A percentile compares a stretch with the other conserved stretches of the same genome.
These are phyloP conservation scores for Smallanthus sonchifolius DNA, from an alignment of 129 eudicot species.

Conservation along the genomic window DNA sequence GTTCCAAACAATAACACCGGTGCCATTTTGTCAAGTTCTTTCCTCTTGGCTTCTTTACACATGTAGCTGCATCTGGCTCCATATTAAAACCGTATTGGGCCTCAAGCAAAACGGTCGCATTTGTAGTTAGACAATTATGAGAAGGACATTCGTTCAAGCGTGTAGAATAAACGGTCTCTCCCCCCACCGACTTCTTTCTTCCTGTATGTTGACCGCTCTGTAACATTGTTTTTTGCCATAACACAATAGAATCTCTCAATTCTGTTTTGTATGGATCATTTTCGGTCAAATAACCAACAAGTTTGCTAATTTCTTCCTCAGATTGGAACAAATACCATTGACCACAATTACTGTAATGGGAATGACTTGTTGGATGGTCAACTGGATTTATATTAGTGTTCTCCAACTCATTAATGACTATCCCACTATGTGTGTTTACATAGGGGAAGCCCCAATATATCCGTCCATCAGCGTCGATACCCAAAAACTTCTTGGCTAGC, in stretches of 20 bases:
- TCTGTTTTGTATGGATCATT: slow-evolving; percentile 24
- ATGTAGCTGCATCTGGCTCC: slow-evolving; percentile 13
- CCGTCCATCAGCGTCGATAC: slow-evolving; percentile 45
- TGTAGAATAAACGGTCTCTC: neutral
- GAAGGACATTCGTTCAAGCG: neutral
- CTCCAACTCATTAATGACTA: slow-evolving; percentile 25
- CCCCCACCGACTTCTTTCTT: neutral
- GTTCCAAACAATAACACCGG: neutral
- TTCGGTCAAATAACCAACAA: slow-evolving; percentile 22
- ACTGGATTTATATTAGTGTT: neutral
- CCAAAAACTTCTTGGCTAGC: slow-evolving; percentile 31
- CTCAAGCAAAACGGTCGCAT: slow-evolving; percentile 37
- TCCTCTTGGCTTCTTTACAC: slow-evolving; percentile 14
- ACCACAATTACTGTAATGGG: neutral
- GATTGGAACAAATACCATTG: slow-evolving; percentile 37
- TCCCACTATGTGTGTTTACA: slow-evolving; percentile 19
- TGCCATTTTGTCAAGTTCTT: slow-evolving; percentile 10
- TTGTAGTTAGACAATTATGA: slow-evolving; percentile 13
- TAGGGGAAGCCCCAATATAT: slow-evolving; percentile 47
- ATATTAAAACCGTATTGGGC: slow-evolving; percentile 23
- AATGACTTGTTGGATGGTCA: neutral
- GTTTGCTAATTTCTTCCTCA: slow-evolving; percentile 26
- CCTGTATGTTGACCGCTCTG: slow-evolving; percentile 6
- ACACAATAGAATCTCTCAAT: slow-evolving; percentile 35
- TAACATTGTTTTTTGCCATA: slow-evolving; percentile 25